A percentile compares a stretch with the other conserved stretches of the same genome.
These are phyloP conservation scores for Oehlia diaphana DNA, from an alignment of 192 early-diverging fungal genomes.

Conservation along the genomic window DNA sequence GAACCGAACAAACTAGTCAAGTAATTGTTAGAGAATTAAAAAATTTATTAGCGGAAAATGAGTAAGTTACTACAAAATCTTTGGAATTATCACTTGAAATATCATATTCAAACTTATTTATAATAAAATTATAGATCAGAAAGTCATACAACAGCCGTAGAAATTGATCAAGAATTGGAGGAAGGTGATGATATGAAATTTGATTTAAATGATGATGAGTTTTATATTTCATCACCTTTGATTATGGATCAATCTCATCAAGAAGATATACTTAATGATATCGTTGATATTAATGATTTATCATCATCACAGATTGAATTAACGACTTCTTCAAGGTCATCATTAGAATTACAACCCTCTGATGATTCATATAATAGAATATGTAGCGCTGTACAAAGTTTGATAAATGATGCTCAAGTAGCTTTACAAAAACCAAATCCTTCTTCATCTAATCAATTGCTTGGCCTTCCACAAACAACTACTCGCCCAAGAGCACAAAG, in stretches of 20 bases:
- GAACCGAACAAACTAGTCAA: conserved; percentile 18
- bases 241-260: background rate
- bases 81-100: too few species aligned
- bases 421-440: conserved; percentile 2
- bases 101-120: too few species aligned
- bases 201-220: background rate
- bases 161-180: background rate
- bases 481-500: background rate
- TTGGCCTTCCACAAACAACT: background rate
- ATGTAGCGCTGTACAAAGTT: conserved; percentile 1
- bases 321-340: background rate
- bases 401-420: conserved; percentile 7
- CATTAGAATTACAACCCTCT: background rate
- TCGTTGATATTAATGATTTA: background rate
- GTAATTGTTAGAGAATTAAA: background rate
- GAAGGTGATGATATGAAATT: background rate
- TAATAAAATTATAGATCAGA: background rate
- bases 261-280: too few species aligned
- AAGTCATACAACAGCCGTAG: conserved; percentile 4
- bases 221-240: background rate
- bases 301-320: background rate
- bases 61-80: background rate
- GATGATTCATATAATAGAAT: conserved; percentile 1
- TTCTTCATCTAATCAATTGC: background rate
- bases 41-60: background rate